phyloP scores from a whole-genome alignment of 139 green algal species.

The Spirogloea muscicola region DNA sequence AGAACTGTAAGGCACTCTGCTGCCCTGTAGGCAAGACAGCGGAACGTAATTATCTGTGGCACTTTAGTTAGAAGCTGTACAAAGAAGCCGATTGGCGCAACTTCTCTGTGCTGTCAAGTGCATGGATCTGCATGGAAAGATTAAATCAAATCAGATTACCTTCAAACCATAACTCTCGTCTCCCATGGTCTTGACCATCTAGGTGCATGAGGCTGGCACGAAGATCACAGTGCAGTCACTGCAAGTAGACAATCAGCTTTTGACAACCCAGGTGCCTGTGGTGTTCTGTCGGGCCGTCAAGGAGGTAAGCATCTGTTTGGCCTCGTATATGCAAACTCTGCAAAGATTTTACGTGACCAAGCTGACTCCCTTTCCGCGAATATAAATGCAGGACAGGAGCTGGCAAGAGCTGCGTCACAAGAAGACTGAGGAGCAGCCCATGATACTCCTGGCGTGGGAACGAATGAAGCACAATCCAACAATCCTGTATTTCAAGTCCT shows the following conservation, averaged over 20 bases:
- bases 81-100: not conserved
- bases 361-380: not conserved
- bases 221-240: constrained; percentile 41
- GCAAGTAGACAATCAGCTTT: constrained; percentile 69
- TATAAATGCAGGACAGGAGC: not conserved
- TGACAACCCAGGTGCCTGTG: constrained; percentile 58
- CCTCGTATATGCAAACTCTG: too few species aligned
- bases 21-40: not conserved
- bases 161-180: not conserved
- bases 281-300: too few species aligned
- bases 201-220: not conserved
- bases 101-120: not conserved
- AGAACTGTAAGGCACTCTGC: not conserved
- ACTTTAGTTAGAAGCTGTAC: not conserved
- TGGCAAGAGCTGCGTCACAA: not conserved
- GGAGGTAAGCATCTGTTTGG: too few species aligned
- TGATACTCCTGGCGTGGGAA: constrained; percentile 5
- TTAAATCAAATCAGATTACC: not conserved
- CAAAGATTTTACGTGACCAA: too few species aligned
- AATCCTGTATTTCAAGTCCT: constrained; percentile 49
- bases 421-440: constrained; percentile 12
- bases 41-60: not conserved
- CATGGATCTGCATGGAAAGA: not conserved
- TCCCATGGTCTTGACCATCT: not conserved
- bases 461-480: constrained; percentile 47